Evolutionary conservation across 2,329 filamentous ascomycete species (phyloP), one percentile per base, ranked within the genome.

Genomic region (Pseudocercospora fijiensis): DNA sequence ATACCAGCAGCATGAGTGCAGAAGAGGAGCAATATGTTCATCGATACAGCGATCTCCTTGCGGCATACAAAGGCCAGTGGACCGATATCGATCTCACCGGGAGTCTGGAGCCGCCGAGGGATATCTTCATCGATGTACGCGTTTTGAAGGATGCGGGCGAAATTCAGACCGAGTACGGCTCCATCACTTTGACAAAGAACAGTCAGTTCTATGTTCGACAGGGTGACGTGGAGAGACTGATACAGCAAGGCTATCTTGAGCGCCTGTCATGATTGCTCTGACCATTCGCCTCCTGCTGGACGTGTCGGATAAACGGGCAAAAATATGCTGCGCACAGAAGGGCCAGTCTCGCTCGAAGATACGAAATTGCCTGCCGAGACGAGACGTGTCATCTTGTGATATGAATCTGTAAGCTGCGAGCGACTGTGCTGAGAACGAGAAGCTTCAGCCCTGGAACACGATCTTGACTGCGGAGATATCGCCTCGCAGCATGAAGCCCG

Each of bases 111-210:
- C 95, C 95, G 24, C 95, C 95, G n/a, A 87, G 87, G 71, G 95
- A 99, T 78, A 80, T 99, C 59, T 99, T 98, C 77, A 96, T 99
- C 72, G 95, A 99, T 77, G 95, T 99, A 37, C 84, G 95, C 53
- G 95, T 99, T 56, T 80, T 99, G 68, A 97, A 95, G 76, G 95
- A 99, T 80, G 95, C 94, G 1, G 95, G 96, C 4, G 95, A 99
- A 81, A 97, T 99, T 68, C 94, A 99, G 80, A 99, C 95, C 0
- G 96, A 99, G 82, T 99, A 99, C 75, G 95, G 95, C 90, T 96
- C 83, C 78, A 97, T 99, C 72, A 98, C 90, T 65, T 84, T 99
- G 80, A 96, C 92, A 41, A 98, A 96, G 79, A 98, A 99, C 78
- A 97, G 93, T 74, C 95, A 99, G 76, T 96, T 99, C 75, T 98